Evolutionary conservation across 495 filamentous ascomycete species (phyloP).

Genomic region (Aspergillus steynii): DNA sequence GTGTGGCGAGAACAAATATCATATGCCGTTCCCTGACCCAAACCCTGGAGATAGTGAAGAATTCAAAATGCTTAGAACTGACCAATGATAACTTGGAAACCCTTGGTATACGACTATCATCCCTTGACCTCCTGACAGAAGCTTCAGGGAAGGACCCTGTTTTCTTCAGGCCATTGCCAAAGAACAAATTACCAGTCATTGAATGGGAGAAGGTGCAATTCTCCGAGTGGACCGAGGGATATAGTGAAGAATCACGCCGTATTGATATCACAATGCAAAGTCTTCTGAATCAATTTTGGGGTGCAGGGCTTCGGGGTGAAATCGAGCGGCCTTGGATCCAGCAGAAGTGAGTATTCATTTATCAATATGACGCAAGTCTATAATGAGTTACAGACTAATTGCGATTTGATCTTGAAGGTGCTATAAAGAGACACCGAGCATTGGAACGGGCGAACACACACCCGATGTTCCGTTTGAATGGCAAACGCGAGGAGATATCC

Average conservation of each 20-base stretch:
- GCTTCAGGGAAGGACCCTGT: neutral
- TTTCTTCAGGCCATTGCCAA: slow-evolving; percentile 5
- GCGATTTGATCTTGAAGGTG: neutral
- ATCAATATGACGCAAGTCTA: too few relatives aligned
- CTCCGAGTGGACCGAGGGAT: slow-evolving; percentile 1
- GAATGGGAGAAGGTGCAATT: slow-evolving; percentile 7
- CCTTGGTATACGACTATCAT: neutral
- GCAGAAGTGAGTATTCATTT: slow-evolving; percentile 2
- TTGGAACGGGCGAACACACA: slow-evolving; percentile 5
- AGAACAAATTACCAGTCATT: neutral
- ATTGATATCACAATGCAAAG: slow-evolving; percentile 4
- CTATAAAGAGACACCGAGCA: slow-evolving; percentile 1
- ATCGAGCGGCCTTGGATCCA: slow-evolving; percentile 1
- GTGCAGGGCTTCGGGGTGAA: neutral
- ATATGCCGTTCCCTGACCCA: neutral
- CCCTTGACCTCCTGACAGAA: slow-evolving; percentile 4
- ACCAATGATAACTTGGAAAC: neutral
- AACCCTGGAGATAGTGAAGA: neutral
- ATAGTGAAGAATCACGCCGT: slow-evolving; percentile 1
- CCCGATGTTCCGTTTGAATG: slow-evolving; percentile 5
- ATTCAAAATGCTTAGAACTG: neutral
- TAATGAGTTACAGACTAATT: neutral
- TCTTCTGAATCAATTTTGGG: neutral
- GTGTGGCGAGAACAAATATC: slow-evolving; percentile 1
- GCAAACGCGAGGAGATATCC: neutral